These are phyloP conservation scores for Diaporthe sp. DNA, from an alignment of 2,329 filamentous ascomycete species.

Conservation along the genomic window DNA sequence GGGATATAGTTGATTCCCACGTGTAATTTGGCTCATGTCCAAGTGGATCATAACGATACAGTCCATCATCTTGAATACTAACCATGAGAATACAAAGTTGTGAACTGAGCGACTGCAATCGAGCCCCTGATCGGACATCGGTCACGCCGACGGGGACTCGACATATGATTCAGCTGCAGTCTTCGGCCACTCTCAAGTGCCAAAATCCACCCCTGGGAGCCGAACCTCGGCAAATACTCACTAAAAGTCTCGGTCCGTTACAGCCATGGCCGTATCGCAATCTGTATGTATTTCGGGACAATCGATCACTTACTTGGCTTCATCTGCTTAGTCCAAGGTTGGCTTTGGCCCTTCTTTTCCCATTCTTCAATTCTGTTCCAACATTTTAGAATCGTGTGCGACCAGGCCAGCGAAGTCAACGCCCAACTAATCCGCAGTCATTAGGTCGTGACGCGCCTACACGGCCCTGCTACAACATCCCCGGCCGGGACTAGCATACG, in stretches of 20 bases:
- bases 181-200: conserved; percentile 20
- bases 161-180: conserved; percentile 16
- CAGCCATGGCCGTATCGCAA: neutral
- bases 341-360: neutral
- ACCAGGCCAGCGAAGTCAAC: neutral
- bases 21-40: neutral
- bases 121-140: conserved; percentile 6
- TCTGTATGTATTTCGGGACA: conserved; percentile 8
- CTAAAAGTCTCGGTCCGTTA: conserved; percentile 10
- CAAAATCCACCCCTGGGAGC: conserved; percentile 25
- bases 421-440: neutral
- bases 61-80: neutral
- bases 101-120: neutral
- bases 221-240: conserved; percentile 36
- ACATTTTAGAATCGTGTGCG: neutral
- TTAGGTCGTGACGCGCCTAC: neutral
- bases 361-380: neutral
- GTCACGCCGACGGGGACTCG: neutral
- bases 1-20: neutral
- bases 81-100: no score
- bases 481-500: neutral
- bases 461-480: neutral
- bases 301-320: neutral
- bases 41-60: neutral
- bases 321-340: neutral